Evolutionary conservation across 2,329 filamentous ascomycete genomes (phyloP), one percentile per base, ranked within the genome.

Genomic region (Raffaelea albimanens): DNA sequence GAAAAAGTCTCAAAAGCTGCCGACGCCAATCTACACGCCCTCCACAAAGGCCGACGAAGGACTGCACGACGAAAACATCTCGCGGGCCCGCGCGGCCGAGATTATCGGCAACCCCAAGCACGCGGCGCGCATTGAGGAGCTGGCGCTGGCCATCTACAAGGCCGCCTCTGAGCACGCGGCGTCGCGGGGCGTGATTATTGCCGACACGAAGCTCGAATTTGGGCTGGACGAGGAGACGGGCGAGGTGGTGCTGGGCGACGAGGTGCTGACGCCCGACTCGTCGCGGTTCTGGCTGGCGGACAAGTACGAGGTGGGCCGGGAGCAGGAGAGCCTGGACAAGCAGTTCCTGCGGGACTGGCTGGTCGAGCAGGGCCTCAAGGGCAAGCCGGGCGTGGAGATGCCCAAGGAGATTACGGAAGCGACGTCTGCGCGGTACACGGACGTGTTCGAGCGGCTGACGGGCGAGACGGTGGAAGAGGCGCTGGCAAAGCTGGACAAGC

Each of bases 271-370:
- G 8, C 88, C 89, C 2, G 84, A 88, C 62, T 84, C 78, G 47
- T 91, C 85, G 44, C 78, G 90, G 16, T 95, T 95, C 73, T 97
- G 91, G 90, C 82, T 82, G 1, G 78, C 75, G 53, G 80, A 80
- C 40, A 73, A 73, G 41, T 94, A 91, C 61, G 75, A 81, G 60
- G 66, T 85, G 18, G 89, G 90, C 2, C 73, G 73, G 52, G 75
- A 84, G 48, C 88, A 94, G 69, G 76, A 83, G 47, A 93, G 86
- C 66, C 93, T 91, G 56, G 90, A 96, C 63, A 96, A 96, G 73
- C 85, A 90, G 68, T 83, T 76, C 58, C 64, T 95, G 55, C 73
- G 90, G 33, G 83, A 96, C 66, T 96, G 88, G 86, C 65, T 96
- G 58, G 83, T 81, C 2, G 67, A 63, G 43, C 72, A 84, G 49